Percentiles rank a stretch among this genome's conserved stretches.
Conservation (phyloP, 805 yeast genomes). For the Nakazawaea wyomingensis region DNA sequence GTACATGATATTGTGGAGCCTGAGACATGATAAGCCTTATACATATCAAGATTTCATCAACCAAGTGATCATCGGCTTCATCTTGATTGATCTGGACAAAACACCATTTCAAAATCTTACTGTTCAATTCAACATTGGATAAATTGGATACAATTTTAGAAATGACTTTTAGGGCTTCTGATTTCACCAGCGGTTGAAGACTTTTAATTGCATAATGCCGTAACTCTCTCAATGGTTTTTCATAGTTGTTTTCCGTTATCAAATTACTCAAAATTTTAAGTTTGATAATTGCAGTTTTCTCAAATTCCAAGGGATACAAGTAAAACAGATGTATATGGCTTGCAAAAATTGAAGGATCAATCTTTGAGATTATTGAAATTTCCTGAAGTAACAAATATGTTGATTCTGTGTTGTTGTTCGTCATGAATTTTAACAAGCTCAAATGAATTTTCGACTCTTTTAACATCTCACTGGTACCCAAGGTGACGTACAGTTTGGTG, state of each 20-base stretch:
- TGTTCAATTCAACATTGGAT: constrained; percentile 37
- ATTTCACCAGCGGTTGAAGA: constrained; percentile 16
- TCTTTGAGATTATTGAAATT: constrained; percentile 31
- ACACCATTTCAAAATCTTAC: constrained; percentile 60
- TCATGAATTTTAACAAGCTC: constrained; percentile 40
- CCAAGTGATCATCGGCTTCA: constrained; percentile 28
- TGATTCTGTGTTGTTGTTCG: constrained; percentile 24
- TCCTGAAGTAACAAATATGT: constrained; percentile 40
- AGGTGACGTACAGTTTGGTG: constrained; percentile 47
- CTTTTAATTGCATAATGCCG: constrained; percentile 40
- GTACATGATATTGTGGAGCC: constrained; percentile 46
- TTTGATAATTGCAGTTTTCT: constrained; percentile 44
- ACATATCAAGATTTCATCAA: constrained; percentile 67
- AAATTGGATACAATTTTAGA: constrained; percentile 29
- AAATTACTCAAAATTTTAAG: constrained; percentile 56
- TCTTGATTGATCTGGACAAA: constrained; percentile 36
- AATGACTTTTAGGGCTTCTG: constrained; percentile 48
- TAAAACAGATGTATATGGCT: constrained; percentile 43
- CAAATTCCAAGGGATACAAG: constrained; percentile 50
- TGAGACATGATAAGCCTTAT: constrained; percentile 68
- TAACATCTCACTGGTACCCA: constrained; percentile 55
- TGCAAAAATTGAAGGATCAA: constrained; percentile 27
- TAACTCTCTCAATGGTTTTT: constrained; percentile 52
- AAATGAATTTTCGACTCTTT: constrained; percentile 43
- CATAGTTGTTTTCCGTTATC: constrained; percentile 48